These are phyloP conservation scores for Penicillium tannophilum DNA, from an alignment of 495 filamentous ascomycete genomes.

Conservation along the genomic window DNA sequence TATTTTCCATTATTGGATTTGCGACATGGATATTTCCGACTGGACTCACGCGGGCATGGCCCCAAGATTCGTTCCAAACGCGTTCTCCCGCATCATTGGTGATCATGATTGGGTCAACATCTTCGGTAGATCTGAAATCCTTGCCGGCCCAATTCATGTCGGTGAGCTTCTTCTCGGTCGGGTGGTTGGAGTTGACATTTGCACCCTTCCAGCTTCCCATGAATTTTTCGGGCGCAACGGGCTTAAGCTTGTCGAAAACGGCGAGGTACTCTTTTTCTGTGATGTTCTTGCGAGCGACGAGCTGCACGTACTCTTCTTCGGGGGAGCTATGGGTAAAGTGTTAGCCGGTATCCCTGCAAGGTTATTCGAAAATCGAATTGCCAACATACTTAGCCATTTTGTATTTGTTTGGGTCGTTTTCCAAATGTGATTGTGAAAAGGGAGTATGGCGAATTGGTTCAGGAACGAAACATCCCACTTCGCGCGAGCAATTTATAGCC, in stretches of 20 bases:
- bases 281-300: conserved; percentile 13
- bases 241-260: conserved; percentile 21
- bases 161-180: conserved; percentile 18
- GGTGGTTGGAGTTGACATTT: conserved; percentile 29
- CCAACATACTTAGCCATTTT: conserved; percentile 4
- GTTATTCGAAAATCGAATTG: not conserved
- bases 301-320: conserved; percentile 20
- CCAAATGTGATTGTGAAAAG: not conserved
- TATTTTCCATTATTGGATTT: not conserved
- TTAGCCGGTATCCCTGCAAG: not conserved
- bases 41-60: conserved; percentile 21
- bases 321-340: conserved; percentile 11
- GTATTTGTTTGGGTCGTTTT: not conserved
- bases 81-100: conserved; percentile 19
- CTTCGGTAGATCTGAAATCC: conserved; percentile 27
- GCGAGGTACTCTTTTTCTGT: conserved; percentile 13
- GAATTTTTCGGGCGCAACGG: conserved; percentile 17
- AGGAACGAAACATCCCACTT: conserved; percentile 3
- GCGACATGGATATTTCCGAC: too few species aligned
- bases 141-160: conserved; percentile 31
- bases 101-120: conserved; percentile 33
- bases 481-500: not conserved
- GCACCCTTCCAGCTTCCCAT: conserved; percentile 28
- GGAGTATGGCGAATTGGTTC: not conserved
- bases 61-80: conserved; percentile 18